Evolutionary conservation across 2,329 filamentous ascomycete species (phyloP).

Genomic region (Alternaria viburni): DNA sequence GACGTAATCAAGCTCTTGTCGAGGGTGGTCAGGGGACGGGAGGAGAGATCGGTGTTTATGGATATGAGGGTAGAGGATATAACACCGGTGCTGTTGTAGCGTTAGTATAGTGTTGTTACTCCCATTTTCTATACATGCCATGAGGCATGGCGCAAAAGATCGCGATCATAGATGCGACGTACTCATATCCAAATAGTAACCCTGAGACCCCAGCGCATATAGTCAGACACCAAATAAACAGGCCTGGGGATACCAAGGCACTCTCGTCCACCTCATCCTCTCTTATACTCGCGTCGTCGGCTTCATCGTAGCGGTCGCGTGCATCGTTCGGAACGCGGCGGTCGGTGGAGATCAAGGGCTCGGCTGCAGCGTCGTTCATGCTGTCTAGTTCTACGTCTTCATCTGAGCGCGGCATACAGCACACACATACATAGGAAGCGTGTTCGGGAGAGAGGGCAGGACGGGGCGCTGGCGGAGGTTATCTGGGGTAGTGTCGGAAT

Average conservation of each 20-base stretch:
- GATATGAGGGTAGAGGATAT: slow-evolving; percentile 67
- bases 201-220: slow-evolving; percentile 65
- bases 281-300: slow-evolving; percentile 7
- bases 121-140: not conserved
- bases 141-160: not conserved
- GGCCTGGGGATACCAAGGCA: slow-evolving; percentile 31
- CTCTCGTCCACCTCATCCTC: slow-evolving; percentile 47
- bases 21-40: slow-evolving; percentile 56
- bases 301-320: slow-evolving; percentile 21
- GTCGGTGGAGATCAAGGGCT: slow-evolving; percentile 38
- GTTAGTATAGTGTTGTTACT: not conserved
- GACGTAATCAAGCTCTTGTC: slow-evolving; percentile 67
- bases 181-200: slow-evolving; percentile 68
- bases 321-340: slow-evolving; percentile 13
- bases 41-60: slow-evolving; percentile 60
- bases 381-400: slow-evolving; percentile 32
- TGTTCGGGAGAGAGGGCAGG: not conserved
- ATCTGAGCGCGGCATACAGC: slow-evolving; percentile 12
- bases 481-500: slow-evolving; percentile 15
- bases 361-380: slow-evolving; percentile 40
- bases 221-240: slow-evolving; percentile 63
- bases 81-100: slow-evolving; percentile 59
- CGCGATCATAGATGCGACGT: slow-evolving; percentile 17
- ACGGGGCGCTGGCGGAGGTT: not conserved
- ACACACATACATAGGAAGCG: not conserved